Evolutionary conservation across 345 rosid species (phyloP), one percentile per base, ranked within the genome.

Genomic region (Laguncularia racemosa): DNA sequence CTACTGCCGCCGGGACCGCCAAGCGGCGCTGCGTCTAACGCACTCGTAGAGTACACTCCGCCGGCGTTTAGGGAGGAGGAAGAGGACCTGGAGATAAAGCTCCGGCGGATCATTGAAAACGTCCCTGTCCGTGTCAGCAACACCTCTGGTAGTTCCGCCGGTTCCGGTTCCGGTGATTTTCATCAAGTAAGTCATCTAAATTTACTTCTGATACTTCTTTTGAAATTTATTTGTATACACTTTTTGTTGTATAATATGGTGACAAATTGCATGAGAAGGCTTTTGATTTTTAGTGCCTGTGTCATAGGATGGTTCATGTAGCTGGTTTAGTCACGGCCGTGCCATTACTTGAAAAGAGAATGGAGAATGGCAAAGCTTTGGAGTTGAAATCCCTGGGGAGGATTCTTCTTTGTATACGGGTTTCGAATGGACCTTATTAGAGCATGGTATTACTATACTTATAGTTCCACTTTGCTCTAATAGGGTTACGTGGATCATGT

Each of bases 111-210:
- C 67, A 63, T 93, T 20, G 97, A 89, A 58, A 93, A 93, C 63
- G 99, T 93, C 0, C 99, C 99, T 0, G 97, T 93, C 50, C 85
- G 97, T 18, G 97, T 93, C 62, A 87, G 84, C 47, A 93, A 89
- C 58, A 85, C 99, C 45, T 93, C 99, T 1, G 96, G 97, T 14
- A 93, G 99, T 73, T 93, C 97, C 9, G 99, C 97, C 4, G 96
- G 99, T 72, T 85, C 95, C 16, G 97, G 96, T 52, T 93, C 96
- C 55, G 91, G 95, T 12, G 99, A 90, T 69, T 93, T 93, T 53
- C 99, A 93, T 58, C 99, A 90, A 95, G 99, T 87, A 67, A 10
- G 48, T 48, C 53, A 0, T 62, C 43, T 13, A 2, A 16, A 26
- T 44, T n/a, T 7, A 38, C 13, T 45, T 15, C 23, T 53, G 16